Base-by-base conservation (phyloP, 768 basidiomycete species). In the Termitomyces sp. region DNA sequence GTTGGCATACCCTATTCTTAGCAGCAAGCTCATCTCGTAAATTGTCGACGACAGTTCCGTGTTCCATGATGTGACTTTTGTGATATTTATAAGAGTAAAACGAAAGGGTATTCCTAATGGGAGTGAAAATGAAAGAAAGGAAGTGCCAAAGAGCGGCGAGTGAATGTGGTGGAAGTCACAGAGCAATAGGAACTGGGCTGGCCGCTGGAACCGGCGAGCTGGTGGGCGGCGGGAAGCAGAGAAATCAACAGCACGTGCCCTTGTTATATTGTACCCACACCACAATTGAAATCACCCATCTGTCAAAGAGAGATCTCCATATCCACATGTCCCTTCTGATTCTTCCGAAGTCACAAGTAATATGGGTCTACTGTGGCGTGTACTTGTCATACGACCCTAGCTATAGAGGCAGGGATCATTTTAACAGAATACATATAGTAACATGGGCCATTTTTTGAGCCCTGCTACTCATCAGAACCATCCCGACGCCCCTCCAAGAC, bases 1-100 rank as follows among this genome's bases (percentile, higher is more conserved):
- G 40, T 30, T 14, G 17, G 59, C 68, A 43, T 59, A 78, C 79
- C 70, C 74, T 75, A 60, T 73, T 73, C 63, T 71, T 75, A 58
- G 71, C 76, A 52, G 70, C 71, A 47, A 68, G 52, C 45, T 77
- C 76, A 61, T 76, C 72, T 55, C 63, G 67, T 54, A 63, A 43
- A 57, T 60, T 59, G 63, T 66, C 66, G 54, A 70, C 57, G 43
- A 62, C 60, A 57, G 60, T 58, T 45, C 64, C 60, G 56, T 60
- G 57, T 56, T 64, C 66, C 63, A 67, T 71, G 58, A 57, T 63
- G 63, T 65, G 60, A 60, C 54, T 52, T 58, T 60, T 56, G 30
- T 53, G 54, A 45, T 26, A 50, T 26, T 43, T 59, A 56, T 46
- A 23, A 56, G 53, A 56, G 56, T 65, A 63, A 70, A 75, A 70